Base-by-base conservation (phyloP, 129 eudicot genomes). In the Flaveria robusta region DNA sequence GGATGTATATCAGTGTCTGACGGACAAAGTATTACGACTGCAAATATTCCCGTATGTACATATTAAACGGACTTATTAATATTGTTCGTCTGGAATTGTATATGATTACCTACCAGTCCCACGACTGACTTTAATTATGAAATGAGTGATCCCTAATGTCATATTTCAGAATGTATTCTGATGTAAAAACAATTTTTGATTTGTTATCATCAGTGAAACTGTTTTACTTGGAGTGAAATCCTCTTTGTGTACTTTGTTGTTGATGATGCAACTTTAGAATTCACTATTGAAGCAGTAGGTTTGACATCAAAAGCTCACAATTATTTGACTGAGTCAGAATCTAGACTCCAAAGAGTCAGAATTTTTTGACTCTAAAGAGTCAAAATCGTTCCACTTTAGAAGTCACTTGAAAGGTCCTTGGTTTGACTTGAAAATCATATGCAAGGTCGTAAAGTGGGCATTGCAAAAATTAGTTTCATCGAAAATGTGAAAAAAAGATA, bases 11-110 rank as follows among this genome's bases (percentile, higher is more conserved):
- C 52, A 27, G 16, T 60, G 51, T 70, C 76, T 59, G 50, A 56
- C 37, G 10, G 76, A 50, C 23, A 49, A 75, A 64, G 76, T 66
- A 62, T 39, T 52, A 79, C 8, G 18, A 72, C 62, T 65, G 74
- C 68, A 64, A 65, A 65, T 73, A 66, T 66, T 65, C 34, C 6
- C 34, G 29, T 73, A 15, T 80, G 83, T 80, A 80, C 79, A 80
- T 74, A 34, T 43, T 71, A 51, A 43, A 66, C 49, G 51, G 41
- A 47, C 24, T n/a, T 45, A 9, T 34, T 55, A 78, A 78, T 69
- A 43, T 66, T 29, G 5, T 56, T 45, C 15, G 58, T 72, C 59
- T 72, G 78, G 77, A 78, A 78, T 59, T 79, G 72, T 49, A 71
- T 52, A 63, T 54, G 56, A 18, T 66, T 66, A 52, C 16, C 22